Conservation (phyloP, 2,329 filamentous ascomycete genomes). For the Epichloe sylvatica region DNA sequence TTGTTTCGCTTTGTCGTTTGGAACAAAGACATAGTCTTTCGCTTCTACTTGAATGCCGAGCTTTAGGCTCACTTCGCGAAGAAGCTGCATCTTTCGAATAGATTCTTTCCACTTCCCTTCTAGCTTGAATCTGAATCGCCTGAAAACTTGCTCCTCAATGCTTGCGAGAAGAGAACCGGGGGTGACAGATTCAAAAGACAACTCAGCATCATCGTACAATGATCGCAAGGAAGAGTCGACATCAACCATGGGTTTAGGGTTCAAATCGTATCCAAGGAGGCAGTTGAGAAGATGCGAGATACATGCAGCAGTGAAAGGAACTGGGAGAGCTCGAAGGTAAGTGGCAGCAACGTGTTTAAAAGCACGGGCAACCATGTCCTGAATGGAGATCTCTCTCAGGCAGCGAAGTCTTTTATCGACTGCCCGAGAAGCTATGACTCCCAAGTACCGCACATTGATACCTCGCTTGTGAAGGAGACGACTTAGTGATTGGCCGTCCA, state of each 20-base stretch:
- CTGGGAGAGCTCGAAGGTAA: constrained; percentile 66
- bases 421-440: constrained; percentile 60
- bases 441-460: constrained; percentile 94
- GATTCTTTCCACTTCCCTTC: constrained; percentile 51
- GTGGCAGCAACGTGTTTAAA: constrained; percentile 85
- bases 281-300: constrained; percentile 87
- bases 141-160: constrained; percentile 56
- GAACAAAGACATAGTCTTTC: constrained; percentile 37
- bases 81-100: constrained; percentile 64
- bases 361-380: constrained; percentile 88
- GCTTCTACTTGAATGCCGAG: constrained; percentile 77
- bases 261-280: constrained; percentile 63
- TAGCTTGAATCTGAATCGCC: constrained; percentile 66
- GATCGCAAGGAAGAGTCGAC: constrained; percentile 59
- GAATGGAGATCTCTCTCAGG: constrained; percentile 60
- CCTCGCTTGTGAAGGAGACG: constrained; percentile 88
- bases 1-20: constrained; percentile 15
- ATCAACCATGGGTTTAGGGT: constrained; percentile 63
- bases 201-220: constrained; percentile 70
- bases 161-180: constrained; percentile 56
- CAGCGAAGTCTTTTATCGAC: constrained; percentile 61
- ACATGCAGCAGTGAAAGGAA: constrained; percentile 66
- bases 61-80: constrained; percentile 80
- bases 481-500: constrained; percentile 90
- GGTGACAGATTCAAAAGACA: constrained; percentile 66